Conservation (phyloP, 2,329 filamentous ascomycete genomes). For the Metarhizium brunneum region DNA sequence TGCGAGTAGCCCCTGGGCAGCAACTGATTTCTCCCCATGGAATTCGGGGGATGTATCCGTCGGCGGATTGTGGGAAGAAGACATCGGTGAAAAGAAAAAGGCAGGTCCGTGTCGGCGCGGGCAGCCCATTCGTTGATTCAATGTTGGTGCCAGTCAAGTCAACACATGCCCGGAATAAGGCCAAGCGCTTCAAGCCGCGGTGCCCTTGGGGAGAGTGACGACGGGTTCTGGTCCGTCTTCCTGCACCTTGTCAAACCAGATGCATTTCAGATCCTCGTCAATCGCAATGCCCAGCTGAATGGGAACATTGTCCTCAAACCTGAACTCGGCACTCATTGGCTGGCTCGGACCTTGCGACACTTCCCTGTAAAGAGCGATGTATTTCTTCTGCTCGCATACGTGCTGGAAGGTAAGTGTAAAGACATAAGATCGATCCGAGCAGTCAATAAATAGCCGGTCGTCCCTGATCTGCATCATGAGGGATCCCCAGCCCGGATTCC, state of each 20-base stretch:
- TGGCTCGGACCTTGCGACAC: conserved; percentile 4
- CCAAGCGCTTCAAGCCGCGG: background rate
- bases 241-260: conserved; percentile 13
- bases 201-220: background rate
- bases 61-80: no score
- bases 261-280: conserved; percentile 9
- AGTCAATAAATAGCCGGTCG: conserved; percentile 14
- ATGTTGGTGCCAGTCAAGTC: no score
- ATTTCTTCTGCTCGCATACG: conserved; percentile 10
- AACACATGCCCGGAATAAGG: background rate
- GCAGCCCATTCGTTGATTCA: no score
- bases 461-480: conserved; percentile 13
- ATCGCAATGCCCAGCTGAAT: conserved; percentile 12
- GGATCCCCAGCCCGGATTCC: conserved; percentile 16
- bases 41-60: no score
- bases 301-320: conserved; percentile 7
- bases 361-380: conserved; percentile 10
- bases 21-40: no score
- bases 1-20: no score
- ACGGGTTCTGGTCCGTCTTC: background rate
- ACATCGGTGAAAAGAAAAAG: no score
- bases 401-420: conserved; percentile 16
- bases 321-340: conserved; percentile 10
- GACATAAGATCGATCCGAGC: conserved; percentile 17
- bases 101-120: no score